Percentiles rank a stretch among this genome's conserved stretches.
phyloP scores from a whole-genome alignment of 2,329 filamentous ascomycete genomes.

The Clarireedia homoeocarpa region DNA sequence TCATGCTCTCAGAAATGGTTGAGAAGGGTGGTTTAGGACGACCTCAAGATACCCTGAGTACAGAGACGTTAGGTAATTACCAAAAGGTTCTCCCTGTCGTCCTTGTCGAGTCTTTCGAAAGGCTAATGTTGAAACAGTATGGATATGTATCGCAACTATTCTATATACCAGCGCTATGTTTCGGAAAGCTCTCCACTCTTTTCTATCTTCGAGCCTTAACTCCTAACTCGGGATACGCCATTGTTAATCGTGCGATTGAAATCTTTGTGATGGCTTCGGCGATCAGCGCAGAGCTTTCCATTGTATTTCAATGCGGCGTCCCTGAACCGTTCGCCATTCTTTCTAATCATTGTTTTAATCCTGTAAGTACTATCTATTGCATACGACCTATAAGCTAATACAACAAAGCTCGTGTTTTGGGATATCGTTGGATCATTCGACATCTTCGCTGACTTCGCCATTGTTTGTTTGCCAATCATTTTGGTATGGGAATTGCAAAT shows the following conservation, averaged over 20 bases:
- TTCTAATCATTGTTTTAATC: constrained; percentile 19
- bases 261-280: constrained; percentile 1
- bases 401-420: constrained; percentile 31
- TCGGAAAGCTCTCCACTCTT: constrained; percentile 22
- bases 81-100: constrained; percentile 14
- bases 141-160: constrained; percentile 25
- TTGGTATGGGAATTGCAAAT: constrained; percentile 40
- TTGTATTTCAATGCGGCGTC: constrained; percentile 24
- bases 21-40: constrained; percentile 14
- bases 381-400: neutral
- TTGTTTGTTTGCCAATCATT: constrained; percentile 37
- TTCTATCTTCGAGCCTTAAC: constrained; percentile 6
- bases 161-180: constrained; percentile 23
- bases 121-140: constrained; percentile 12
- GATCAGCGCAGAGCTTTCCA: neutral
- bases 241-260: constrained; percentile 11
- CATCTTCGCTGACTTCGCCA: constrained; percentile 39
- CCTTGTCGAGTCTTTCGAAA: neutral
- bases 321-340: constrained; percentile 22
- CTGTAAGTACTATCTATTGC: constrained; percentile 8
- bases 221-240: constrained; percentile 1
- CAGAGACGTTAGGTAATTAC: constrained; percentile 5
- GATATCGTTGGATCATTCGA: constrained; percentile 42
- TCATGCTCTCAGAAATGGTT: constrained; percentile 14
- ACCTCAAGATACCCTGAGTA: constrained; percentile 11